Conservation (phyloP, 306 rosid genomes). For the Comarum palustre region DNA sequence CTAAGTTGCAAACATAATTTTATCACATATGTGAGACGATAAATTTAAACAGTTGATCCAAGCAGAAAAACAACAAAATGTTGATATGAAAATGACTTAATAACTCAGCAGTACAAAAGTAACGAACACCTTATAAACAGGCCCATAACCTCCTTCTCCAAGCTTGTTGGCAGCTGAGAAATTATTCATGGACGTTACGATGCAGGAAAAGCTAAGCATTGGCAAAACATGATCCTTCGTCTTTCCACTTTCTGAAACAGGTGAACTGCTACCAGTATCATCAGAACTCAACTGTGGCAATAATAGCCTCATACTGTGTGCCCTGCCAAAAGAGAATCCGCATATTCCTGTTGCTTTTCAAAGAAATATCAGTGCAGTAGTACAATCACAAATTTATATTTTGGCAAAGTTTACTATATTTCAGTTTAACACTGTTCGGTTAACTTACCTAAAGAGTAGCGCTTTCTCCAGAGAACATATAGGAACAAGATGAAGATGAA, state of each 20-base stretch:
- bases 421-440: background rate
- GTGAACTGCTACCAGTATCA: background rate
- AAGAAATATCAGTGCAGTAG: background rate
- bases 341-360: slow-evolving; percentile 5
- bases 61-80: background rate
- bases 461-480: slow-evolving; percentile 9
- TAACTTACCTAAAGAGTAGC: slow-evolving; percentile 14
- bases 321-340: background rate
- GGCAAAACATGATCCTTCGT: slow-evolving; percentile 21
- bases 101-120: background rate
- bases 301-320: slow-evolving; percentile 6
- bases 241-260: slow-evolving; percentile 9
- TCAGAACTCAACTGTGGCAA: slow-evolving; percentile 1
- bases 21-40: background rate
- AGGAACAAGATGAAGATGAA: background rate
- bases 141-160: slow-evolving; percentile 35
- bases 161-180: slow-evolving; percentile 29
- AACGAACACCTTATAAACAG: slow-evolving; percentile 30
- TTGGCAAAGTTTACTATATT: background rate
- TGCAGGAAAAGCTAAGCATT: slow-evolving; percentile 21
- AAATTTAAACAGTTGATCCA: background rate
- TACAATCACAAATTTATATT: background rate
- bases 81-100: background rate
- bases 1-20: background rate
- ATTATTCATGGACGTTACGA: slow-evolving; percentile 18